Conservation (phyloP, 148 eudicot genomes). For the Cornus suecica region DNA sequence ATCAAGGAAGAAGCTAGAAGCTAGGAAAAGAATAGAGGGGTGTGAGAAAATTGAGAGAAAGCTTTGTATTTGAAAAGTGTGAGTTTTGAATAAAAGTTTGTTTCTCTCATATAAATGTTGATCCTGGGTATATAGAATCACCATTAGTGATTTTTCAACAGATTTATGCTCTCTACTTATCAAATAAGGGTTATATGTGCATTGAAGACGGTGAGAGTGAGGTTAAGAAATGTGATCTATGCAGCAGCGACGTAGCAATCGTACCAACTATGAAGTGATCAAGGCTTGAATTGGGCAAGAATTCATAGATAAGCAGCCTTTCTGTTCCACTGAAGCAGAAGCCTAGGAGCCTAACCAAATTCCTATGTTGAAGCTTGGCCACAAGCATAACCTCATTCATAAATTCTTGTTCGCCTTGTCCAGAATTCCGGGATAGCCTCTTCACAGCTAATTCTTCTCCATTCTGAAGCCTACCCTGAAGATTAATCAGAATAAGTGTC, state of each 20-base stretch:
- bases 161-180: no score
- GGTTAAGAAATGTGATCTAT: no score
- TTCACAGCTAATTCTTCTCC: constrained; percentile 34
- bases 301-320: constrained; percentile 34
- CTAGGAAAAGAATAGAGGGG: no score
- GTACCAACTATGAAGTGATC: constrained; percentile 31
- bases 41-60: no score
- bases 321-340: constrained; percentile 24
- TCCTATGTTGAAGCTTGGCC: constrained; percentile 31
- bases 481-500: neutral
- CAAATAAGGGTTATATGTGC: no score
- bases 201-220: no score
- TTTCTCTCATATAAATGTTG: no score
- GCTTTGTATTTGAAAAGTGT: no score
- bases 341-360: constrained; percentile 31
- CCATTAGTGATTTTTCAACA: no score
- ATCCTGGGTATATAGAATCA: no score
- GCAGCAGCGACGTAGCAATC: neutral
- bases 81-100: no score
- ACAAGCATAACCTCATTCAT: constrained; percentile 32
- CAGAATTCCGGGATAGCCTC: constrained; percentile 26
- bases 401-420: constrained; percentile 35
- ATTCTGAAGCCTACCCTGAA: constrained; percentile 28
- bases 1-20: no score
- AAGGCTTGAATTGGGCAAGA: constrained; percentile 31